Conservation (phyloP, 2,329 filamentous ascomycete genomes). For the Fusarium sacchari region DNA sequence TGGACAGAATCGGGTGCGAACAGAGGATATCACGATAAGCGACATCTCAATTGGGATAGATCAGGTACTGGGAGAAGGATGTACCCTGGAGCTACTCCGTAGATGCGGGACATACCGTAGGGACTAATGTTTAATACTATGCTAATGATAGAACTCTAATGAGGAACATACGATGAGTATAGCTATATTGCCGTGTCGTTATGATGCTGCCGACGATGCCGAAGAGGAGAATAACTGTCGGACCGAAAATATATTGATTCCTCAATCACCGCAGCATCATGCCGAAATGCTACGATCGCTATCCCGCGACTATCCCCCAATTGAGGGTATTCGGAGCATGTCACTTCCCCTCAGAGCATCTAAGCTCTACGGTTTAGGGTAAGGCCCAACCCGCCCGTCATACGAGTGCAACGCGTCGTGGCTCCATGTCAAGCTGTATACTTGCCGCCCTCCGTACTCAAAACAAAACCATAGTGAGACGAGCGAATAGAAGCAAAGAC, state of each 20-base stretch:
- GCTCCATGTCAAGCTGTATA: neutral
- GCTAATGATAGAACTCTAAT: neutral
- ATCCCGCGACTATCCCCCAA: neutral
- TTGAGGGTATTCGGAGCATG: neutral
- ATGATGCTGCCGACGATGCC: neutral
- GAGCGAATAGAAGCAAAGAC: neutral
- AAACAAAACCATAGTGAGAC: neutral
- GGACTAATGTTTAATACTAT: conserved; percentile 12
- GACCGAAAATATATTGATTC: neutral
- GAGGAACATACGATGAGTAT: neutral
- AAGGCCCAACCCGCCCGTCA: neutral
- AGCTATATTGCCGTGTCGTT: neutral
- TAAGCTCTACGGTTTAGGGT: neutral
- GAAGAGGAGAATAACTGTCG: neutral
- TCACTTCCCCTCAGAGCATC: neutral
- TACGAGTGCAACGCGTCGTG: neutral
- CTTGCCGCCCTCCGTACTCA: neutral
- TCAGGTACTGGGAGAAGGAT: neutral
- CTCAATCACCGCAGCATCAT: neutral
- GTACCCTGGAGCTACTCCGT: neutral
- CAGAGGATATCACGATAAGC: conserved; percentile 63
- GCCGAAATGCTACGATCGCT: neutral
- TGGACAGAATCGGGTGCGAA: conserved; percentile 84
- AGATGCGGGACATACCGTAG: neutral
- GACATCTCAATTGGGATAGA: neutral